phyloP scores from a whole-genome alignment of 2,329 filamentous ascomycete genomes.

The Clarireedia paspali region DNA sequence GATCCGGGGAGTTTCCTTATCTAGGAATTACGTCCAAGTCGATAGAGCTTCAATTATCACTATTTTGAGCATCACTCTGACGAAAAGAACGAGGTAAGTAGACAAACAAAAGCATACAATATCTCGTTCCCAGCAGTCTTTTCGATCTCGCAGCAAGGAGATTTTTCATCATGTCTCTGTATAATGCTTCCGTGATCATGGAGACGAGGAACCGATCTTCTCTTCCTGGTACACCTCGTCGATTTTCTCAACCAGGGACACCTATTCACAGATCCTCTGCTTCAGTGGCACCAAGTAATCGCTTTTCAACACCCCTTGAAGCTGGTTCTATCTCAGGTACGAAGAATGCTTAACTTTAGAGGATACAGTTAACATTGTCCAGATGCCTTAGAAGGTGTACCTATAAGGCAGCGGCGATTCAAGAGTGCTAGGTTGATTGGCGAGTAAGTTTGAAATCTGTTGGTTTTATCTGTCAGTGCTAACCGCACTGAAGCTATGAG shows the following conservation, averaged over 20 bases:
- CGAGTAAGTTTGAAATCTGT: slow-evolving; percentile 4
- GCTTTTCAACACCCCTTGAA: neutral
- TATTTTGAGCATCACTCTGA: neutral
- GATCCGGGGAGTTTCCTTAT: neutral
- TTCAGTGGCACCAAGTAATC: neutral
- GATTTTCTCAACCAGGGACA: neutral
- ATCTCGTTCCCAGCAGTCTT: neutral
- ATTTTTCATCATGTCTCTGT: neutral
- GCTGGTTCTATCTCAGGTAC: slow-evolving; percentile 6
- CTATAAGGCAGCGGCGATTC: slow-evolving; percentile 9
- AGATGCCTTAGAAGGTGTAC: neutral
- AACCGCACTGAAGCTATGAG: slow-evolving; percentile 10
- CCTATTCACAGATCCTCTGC: neutral
- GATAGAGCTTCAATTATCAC: neutral
- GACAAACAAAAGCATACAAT: neutral
- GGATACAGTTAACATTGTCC: too few species aligned
- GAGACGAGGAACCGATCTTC: slow-evolving; percentile 2
- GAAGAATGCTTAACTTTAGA: too few species aligned
- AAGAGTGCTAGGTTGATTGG: slow-evolving; percentile 15
- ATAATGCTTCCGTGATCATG: neutral
- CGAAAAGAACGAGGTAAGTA: neutral
- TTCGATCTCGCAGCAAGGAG: too few species aligned
- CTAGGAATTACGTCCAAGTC: neutral
- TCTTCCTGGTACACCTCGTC: neutral
- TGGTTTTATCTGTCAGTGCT: neutral